These are phyloP conservation scores for Aspergillus novoparasiticus DNA, from an alignment of 2,329 filamentous ascomycete genomes.

Conservation along the genomic window DNA sequence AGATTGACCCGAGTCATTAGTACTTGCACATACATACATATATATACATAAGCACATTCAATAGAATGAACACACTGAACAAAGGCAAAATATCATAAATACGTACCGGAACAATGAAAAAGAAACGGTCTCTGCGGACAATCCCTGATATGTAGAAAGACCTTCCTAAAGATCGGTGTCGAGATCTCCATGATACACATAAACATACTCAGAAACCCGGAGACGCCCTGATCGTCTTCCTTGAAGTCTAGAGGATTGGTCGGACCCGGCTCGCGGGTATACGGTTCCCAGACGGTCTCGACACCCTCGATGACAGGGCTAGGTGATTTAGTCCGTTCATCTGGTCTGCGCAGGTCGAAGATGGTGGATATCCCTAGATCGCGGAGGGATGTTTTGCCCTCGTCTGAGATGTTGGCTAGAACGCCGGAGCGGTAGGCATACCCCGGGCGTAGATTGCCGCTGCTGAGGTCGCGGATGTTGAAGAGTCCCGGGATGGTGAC, in stretches of 20 bases:
- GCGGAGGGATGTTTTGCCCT: slow-evolving; percentile 56
- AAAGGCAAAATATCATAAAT: too few relatives aligned
- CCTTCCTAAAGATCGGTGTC: slow-evolving; percentile 58
- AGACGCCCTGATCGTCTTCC: slow-evolving; percentile 59
- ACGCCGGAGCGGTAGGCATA: slow-evolving; percentile 71
- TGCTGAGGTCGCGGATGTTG: slow-evolving; percentile 33
- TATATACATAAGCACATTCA: too few relatives aligned
- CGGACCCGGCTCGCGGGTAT: slow-evolving; percentile 53
- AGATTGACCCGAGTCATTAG: too few relatives aligned
- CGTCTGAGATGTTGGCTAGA: slow-evolving; percentile 58
- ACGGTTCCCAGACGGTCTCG: slow-evolving; percentile 52
- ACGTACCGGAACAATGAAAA: slow-evolving; percentile 61
- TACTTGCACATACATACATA: too few relatives aligned
- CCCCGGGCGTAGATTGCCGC: slow-evolving; percentile 48
- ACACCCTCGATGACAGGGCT: slow-evolving; percentile 58
- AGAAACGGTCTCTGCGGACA: slow-evolving; percentile 55
- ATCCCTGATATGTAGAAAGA: slow-evolving; percentile 61
- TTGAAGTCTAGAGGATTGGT: slow-evolving; percentile 34
- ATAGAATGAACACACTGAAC: not conserved
- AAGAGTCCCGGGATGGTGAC: slow-evolving; percentile 28
- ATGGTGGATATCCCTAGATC: slow-evolving; percentile 63
- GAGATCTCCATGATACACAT: slow-evolving; percentile 68
- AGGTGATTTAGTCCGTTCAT: slow-evolving; percentile 45
- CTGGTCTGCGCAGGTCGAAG: slow-evolving; percentile 68
- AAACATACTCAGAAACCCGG: slow-evolving; percentile 68